Evolutionary conservation across 306 rosid species (phyloP), one percentile per base, ranked within the genome.

Genomic region (Lithocarpus polystachyus): DNA sequence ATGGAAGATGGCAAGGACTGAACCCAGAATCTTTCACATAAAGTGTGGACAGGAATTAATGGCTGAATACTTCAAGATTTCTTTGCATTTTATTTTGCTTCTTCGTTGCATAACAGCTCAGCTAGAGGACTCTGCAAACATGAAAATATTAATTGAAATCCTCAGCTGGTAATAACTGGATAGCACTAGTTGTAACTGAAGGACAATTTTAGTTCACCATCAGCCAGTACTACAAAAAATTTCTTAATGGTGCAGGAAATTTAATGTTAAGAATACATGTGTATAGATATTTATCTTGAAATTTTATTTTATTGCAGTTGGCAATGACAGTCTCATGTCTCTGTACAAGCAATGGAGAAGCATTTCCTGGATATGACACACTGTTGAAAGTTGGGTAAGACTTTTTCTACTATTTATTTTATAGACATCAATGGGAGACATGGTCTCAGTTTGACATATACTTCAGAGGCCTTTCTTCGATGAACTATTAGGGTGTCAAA

Each of bases 371-470:
- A 86, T 88, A 91, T 59, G 98, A 92, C 77, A 79, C 83, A 1
- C 96, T 92, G 56, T 82, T 95, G 82, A 91, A 80, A 90, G 90
- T 95, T 68, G 98, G 99, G 99, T 94, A 91, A 86, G 99, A 29
- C 31, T 18, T 77, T 56, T 71, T 48, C 4, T 54, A n/a, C 20
- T 60, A 24, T 18, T 68, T 6, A 20, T 22, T 20, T 23, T 40
- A 52, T 59, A 19, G 18, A 12, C 13, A 29, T 29, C 12, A 15
- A 19, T 33, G 43, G 20, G 59, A 68, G n/a, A 13, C 76, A 23
- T n/a, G 48, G 17, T 72, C 62, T 53, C n/a, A 26, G 20, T 54
- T 37, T 33, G 52, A 33, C 45, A 1, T 19, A 33, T 35, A 18
- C 48, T 67, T 35, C 51, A 67, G 53, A 48, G 53, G 53, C 53